Evolutionary conservation across 352 stramenopile species (phyloP).

Genomic region (Pythium monospermum): DNA sequence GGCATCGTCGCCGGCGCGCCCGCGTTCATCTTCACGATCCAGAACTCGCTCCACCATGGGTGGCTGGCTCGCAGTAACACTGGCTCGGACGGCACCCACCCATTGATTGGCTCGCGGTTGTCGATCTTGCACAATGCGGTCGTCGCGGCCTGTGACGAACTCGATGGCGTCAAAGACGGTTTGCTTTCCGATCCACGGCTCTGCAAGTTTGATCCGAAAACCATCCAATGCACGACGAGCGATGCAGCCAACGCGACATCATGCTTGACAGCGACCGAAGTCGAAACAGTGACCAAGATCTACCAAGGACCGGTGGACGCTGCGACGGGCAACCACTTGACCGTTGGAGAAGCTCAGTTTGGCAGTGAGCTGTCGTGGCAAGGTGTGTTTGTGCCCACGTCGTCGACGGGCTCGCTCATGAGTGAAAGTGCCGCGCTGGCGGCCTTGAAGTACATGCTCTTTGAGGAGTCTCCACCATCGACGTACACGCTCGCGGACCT

Average conservation of each 20-base stretch:
- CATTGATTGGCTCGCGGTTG: conserved; percentile 24
- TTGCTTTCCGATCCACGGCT: conserved; percentile 31
- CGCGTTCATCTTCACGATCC: conserved; percentile 33
- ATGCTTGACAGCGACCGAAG: conserved; percentile 30
- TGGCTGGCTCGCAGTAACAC: conserved; percentile 32
- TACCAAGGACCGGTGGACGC: conserved; percentile 33
- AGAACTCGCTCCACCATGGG: conserved; percentile 34
- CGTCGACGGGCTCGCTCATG: conserved; percentile 21
- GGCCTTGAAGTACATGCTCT: conserved; percentile 37
- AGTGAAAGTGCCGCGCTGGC: conserved; percentile 30
- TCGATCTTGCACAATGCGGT: conserved; percentile 34
- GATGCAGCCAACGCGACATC: conserved; percentile 29
- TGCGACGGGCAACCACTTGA: conserved; percentile 25
- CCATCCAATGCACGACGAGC: conserved; percentile 23
- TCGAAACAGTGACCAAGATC: conserved; percentile 28
- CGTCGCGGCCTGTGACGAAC: conserved; percentile 27
- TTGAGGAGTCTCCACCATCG: conserved; percentile 27
- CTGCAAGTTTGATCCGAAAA: conserved; percentile 28
- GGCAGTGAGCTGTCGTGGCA: conserved; percentile 38
- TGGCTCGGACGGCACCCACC: conserved; percentile 19
- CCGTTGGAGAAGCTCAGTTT: conserved; percentile 37
- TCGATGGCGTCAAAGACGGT: conserved; percentile 35
- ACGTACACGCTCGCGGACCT: conserved; percentile 43
- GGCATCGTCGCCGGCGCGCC: conserved; percentile 31
- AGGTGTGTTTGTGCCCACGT: conserved; percentile 32